phyloP scores from a whole-genome alignment of 805 yeast genomes.

The Blastobotrys robertii region DNA sequence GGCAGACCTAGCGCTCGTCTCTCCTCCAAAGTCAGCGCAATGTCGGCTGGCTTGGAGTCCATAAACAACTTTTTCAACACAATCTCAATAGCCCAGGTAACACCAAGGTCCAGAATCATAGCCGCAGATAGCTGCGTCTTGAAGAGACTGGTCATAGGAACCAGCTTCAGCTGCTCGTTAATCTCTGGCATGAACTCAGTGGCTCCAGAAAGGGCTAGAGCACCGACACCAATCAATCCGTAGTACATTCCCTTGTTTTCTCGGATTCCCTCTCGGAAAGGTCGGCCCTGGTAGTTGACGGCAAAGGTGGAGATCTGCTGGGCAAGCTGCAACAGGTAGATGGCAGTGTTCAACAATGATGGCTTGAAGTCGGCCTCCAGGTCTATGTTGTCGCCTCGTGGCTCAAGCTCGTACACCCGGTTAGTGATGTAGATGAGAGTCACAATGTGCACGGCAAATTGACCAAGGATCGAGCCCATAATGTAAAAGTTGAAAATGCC shows the following conservation, averaged over 20 bases:
- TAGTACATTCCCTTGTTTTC: slow-evolving; percentile 96
- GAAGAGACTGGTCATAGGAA: slow-evolving; percentile 68
- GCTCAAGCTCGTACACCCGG: slow-evolving; percentile 81
- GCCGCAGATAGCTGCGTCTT: slow-evolving; percentile 66
- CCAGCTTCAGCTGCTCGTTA: slow-evolving; percentile 86
- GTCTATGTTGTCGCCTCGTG: slow-evolving; percentile 84
- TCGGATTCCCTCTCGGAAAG: slow-evolving; percentile 82
- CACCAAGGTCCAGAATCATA: slow-evolving; percentile 65
- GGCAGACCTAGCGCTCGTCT: slow-evolving; percentile 13
- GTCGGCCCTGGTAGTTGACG: slow-evolving; percentile 94
- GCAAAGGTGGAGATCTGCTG: slow-evolving; percentile 98
- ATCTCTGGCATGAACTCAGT: slow-evolving; percentile 93
- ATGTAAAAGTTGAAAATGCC: slow-evolving; percentile 92
- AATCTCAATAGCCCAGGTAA: slow-evolving; percentile 68
- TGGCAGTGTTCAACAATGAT: slow-evolving; percentile 89
- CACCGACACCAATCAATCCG: slow-evolving; percentile 86
- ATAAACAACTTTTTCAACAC: slow-evolving; percentile 71
- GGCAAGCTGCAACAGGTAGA: slow-evolving; percentile 85
- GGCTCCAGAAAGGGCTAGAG: slow-evolving; percentile 79
- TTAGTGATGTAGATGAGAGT: slow-evolving; percentile 74
- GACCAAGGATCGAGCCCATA: slow-evolving; percentile 96
- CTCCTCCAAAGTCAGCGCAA: slow-evolving; percentile 42
- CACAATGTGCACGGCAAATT: slow-evolving; percentile 84
- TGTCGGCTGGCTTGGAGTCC: slow-evolving; percentile 89
- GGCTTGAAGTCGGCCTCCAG: slow-evolving; percentile 83